Conservation (phyloP, 192 early-diverging fungal species). For the Phlyctochytrium bullatum region DNA sequence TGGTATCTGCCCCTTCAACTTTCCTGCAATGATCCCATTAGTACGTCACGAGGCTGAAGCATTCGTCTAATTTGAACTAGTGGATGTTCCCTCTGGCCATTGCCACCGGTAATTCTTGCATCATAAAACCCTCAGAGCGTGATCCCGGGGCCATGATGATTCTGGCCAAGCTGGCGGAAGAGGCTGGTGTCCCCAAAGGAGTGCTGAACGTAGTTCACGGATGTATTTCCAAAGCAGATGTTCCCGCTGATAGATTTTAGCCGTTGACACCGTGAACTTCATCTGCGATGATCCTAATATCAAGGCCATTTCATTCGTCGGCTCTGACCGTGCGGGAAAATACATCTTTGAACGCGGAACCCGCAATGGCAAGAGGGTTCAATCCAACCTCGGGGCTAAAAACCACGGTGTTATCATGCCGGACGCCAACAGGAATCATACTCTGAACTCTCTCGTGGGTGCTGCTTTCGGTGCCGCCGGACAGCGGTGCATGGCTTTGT, state of each 20-base stretch:
- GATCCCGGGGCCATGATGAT: conserved; percentile 92
- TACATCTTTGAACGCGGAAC: conserved; percentile 86
- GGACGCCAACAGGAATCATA: conserved; percentile 92
- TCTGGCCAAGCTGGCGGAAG: conserved; percentile 78
- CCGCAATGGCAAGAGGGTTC: conserved; percentile 90
- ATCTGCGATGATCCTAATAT: conserved; percentile 81
- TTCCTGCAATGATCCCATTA: conserved; percentile 80
- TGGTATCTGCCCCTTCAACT: conserved; percentile 96
- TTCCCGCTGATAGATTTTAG: conserved; percentile 2
- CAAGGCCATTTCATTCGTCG: conserved; percentile 93
- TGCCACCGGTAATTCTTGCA: conserved; percentile 85
- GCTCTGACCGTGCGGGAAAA: conserved; percentile 83
- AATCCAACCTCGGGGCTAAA: conserved; percentile 96
- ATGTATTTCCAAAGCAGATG: conserved; percentile 20
- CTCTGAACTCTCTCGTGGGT: conserved; percentile 87
- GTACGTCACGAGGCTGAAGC: not conserved
- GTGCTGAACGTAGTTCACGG: conserved; percentile 95
- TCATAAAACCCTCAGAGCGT: conserved; percentile 93
- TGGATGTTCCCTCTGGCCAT: conserved; percentile 98
- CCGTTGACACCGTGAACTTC: conserved; percentile 83
- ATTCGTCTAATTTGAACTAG: conserved; percentile 41
- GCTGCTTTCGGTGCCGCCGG: conserved; percentile 98
- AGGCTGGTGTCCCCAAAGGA: conserved; percentile 87
- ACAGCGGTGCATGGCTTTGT: conserved; percentile 97
- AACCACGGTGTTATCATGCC: conserved; percentile 95